Evolutionary conservation across 2,329 filamentous ascomycete genomes (phyloP), one percentile per base, ranked within the genome.

Genomic region (Fulvia fulva): DNA sequence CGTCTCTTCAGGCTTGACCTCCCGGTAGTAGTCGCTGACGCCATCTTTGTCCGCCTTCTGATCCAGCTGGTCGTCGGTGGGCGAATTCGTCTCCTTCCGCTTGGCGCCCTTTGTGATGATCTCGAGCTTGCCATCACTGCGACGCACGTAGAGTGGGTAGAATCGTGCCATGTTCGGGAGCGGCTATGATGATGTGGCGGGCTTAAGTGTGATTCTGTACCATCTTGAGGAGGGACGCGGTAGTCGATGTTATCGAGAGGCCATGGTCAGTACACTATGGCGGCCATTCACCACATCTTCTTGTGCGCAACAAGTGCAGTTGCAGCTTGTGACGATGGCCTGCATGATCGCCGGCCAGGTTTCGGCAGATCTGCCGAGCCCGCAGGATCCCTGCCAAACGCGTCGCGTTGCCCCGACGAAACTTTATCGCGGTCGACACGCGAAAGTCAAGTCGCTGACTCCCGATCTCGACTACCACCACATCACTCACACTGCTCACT

Each of bases 21-120:
- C 72, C 57, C 79, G 77, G 71, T 83, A 84, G 71, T 76, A 84
- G 70, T 83, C 80, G 59, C 77, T 76, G 56, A 80, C 74, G 43
- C 81, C 82, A 65, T 83, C 77, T 25, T 74, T 74, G 64, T 84
- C 78, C 22, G 81, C 80, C 41, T 72, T 78, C 58, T 76, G 74
- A 67, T 83, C 77, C 56, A 83, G 74, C 69, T 84, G 81, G 43
- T 78, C 74, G 57, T 75, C 69, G 2, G 77, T 79, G 6, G 82
- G 82, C 32, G 77, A 75, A 63, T 84, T 84, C 30, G 65, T 67
- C 65, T 81, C 79, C 62, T 78, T 79, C 72, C 75, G 74, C 70
- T 74, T 80, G 44, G 37, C 14, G 69, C 71, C 79, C 68, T 69
- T 83, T 74, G 66, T 78, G 72, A 72, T 77, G 75, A 78, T 73